Percentiles rank a stretch among this genome's conserved stretches.
Evolutionary conservation across 169 alveolate genomes (phyloP).

Genomic region (Cryptosporidium bovis): DNA sequence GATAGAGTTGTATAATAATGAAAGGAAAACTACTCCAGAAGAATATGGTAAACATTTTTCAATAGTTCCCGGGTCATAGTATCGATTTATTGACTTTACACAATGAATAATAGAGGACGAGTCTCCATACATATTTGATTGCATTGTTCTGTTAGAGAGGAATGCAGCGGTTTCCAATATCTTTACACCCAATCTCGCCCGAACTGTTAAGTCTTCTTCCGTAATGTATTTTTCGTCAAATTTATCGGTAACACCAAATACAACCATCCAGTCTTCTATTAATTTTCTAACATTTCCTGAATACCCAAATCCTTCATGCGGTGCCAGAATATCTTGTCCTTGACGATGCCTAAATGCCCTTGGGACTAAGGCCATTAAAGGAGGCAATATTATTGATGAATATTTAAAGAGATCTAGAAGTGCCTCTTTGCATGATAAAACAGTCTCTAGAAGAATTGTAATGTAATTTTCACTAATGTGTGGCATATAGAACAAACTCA

Average conservation of each 20-base stretch:
- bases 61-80: conserved; percentile 6
- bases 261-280: conserved; percentile 34
- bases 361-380: conserved; percentile 67
- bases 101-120: conserved; percentile 17
- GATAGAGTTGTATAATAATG: conserved; percentile 60
- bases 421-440: conserved; percentile 19
- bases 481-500: conserved; percentile 64
- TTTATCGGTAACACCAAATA: conserved; percentile 5
- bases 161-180: conserved; percentile 64
- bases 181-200: conserved; percentile 45
- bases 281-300: conserved; percentile 16
- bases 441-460: conserved; percentile 34
- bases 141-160: conserved; percentile 57
- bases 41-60: conserved; percentile 33
- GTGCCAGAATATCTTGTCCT: conserved; percentile 62
- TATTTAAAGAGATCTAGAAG: conserved; percentile 28
- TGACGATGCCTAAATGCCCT: conserved; percentile 61
- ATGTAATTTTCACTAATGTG: conserved; percentile 58
- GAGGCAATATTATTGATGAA: conserved; percentile 53
- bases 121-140: conserved; percentile 49
- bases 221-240: conserved; percentile 28
- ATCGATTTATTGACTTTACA: conserved; percentile 8
- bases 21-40: conserved; percentile 56
- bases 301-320: conserved; percentile 48
- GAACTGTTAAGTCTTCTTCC: conserved; percentile 28